Evolutionary conservation across 306 rosid species (phyloP), one percentile per base, ranked within the genome.

Genomic region (Prunus fruticosa): DNA sequence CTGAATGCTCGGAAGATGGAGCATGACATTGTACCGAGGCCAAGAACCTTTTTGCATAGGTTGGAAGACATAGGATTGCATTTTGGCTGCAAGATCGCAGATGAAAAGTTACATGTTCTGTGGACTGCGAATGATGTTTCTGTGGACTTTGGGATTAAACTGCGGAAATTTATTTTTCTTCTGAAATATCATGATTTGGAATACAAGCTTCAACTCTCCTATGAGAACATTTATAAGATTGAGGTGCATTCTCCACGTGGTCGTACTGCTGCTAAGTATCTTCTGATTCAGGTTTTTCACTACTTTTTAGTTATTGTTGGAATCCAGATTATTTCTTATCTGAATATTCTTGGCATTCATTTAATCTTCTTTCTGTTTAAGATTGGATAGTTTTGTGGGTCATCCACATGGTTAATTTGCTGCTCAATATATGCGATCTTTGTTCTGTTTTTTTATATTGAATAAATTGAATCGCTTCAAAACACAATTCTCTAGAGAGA

Each of bases 151-250:
- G 91, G 89, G 78, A 72, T 16, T 74, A 78, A 82, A 25, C 78
- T 72, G 81, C 85, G 85, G 65, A 82, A 84, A 67, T 45, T 91
- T 47, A 66, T 82, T 14, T 86, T 89, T 75, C 45, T 54, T 53
- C n/a, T 90, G 64, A 20, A 73, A 51, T 45, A 80, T 78, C 2
- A 11, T 10, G 0, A 0, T 47, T 57, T 66, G 66, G 77, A 85
- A 27, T 89, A 89, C 72, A 88, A 78, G 79, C 86, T 93, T 13
- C 87, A 79, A 25, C 88, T 93, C 53, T 85, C 78, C 3, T 89
- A 89, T 23, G 94, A 90, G 76, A 93, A 86, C 69, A 73, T 93
- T 50, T 87, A 89, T 93, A 88, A 93, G 84, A 84, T 87, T 32
- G 88, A 89, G 82, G 76, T 86, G 53, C 86, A 52, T 80, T 67